These are phyloP conservation scores for Aspergillus pseudotamarii DNA, from an alignment of 2,329 filamentous ascomycete species.

Conservation along the genomic window DNA sequence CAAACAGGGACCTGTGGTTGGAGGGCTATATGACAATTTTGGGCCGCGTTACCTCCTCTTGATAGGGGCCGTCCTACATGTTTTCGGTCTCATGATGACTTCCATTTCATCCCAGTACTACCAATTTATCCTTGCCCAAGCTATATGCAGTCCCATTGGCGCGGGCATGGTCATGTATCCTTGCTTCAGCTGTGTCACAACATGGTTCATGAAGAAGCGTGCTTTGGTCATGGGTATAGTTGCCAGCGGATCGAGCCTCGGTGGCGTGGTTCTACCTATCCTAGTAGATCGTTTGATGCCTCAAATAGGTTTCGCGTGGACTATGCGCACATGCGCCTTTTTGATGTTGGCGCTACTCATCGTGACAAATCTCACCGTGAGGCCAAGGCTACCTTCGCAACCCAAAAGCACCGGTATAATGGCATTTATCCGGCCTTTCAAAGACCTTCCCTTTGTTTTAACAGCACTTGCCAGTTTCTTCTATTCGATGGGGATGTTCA, in stretches of 20 bases:
- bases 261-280: conserved; percentile 63
- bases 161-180: conserved; percentile 53
- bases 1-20: conserved; percentile 56
- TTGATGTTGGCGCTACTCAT: conserved; percentile 61
- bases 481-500: background rate
- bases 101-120: conserved; percentile 56
- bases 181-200: conserved; percentile 38
- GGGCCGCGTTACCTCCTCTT: conserved; percentile 59
- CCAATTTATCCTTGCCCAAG: conserved; percentile 58
- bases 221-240: conserved; percentile 58
- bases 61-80: conserved; percentile 56
- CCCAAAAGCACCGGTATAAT: background rate
- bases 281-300: conserved; percentile 59
- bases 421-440: background rate
- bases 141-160: conserved; percentile 55
- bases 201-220: conserved; percentile 58
- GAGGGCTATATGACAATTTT: conserved; percentile 62
- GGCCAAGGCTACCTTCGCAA: conserved; percentile 34
- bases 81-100: conserved; percentile 62
- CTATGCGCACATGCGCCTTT: conserved; percentile 59
- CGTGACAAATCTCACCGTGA: conserved; percentile 56
- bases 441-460: background rate
- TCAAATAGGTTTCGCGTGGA: conserved; percentile 57
- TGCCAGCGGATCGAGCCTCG: conserved; percentile 56
- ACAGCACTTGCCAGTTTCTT: background rate